phyloP scores from a whole-genome alignment of 352 stramenopile genomes.

The Phytophthora sansomeana region DNA sequence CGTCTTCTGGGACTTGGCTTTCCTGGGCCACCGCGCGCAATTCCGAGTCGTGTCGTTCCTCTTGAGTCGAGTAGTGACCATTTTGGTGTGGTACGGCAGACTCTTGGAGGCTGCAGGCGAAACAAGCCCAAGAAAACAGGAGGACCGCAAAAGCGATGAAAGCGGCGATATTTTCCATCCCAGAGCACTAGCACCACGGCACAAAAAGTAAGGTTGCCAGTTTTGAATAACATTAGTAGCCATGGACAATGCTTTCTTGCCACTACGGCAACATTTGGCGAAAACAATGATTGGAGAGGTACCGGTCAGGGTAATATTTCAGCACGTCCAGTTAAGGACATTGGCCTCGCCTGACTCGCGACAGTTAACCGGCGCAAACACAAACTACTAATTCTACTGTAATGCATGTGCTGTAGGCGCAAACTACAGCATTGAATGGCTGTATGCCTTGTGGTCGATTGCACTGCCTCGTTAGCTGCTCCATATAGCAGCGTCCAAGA shows the following conservation, averaged over 20 bases:
- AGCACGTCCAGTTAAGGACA: no score
- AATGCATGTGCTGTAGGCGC: no score
- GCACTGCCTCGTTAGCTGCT: no score
- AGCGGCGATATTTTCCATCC: neutral
- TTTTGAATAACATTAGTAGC: neutral
- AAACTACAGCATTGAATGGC: no score
- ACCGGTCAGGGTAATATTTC: no score
- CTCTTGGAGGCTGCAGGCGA: conserved; percentile 26
- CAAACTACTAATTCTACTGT: no score
- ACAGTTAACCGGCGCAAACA: no score
- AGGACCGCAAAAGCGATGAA: neutral
- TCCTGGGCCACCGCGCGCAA: conserved; percentile 23
- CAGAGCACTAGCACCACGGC: conserved; percentile 5
- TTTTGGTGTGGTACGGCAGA: conserved; percentile 36
- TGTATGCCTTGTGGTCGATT: no score
- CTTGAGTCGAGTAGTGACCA: conserved; percentile 35
- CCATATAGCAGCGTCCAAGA: no score
- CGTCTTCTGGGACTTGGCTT: conserved; percentile 32
- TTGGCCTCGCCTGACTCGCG: no score
- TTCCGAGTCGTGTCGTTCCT: conserved; percentile 40
- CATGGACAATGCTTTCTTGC: neutral
- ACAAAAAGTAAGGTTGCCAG: neutral
- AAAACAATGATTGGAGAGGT: no score
- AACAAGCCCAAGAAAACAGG: conserved; percentile 8
- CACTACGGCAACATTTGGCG: neutral